Conservation (phyloP, 768 basidiomycete genomes). For the Panaeolus cyanescens region DNA sequence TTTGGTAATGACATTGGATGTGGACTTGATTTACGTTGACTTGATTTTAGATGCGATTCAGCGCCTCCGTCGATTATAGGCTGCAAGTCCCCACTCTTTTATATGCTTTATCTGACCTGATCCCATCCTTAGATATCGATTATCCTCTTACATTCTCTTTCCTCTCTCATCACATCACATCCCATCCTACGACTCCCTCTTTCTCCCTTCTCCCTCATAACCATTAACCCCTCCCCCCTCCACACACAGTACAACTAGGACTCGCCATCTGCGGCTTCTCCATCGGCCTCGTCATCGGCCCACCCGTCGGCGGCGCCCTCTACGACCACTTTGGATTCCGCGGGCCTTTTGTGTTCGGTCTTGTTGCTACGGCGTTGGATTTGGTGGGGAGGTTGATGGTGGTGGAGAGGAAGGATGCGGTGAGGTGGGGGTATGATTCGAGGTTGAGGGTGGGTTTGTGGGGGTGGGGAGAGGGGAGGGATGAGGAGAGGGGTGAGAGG, state of each 20-base stretch:
- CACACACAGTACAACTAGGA: conserved; percentile 56
- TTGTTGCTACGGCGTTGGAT: conserved; percentile 48
- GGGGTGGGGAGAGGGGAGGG: not conserved
- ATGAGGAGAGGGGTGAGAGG: not conserved
- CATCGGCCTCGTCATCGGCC: conserved; percentile 55
- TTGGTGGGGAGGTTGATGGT: conserved; percentile 55
- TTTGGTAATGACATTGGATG: too few relatives aligned
- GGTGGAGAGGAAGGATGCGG: conserved; percentile 55
- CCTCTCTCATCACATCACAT: too few relatives aligned
- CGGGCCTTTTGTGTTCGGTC: conserved; percentile 59
- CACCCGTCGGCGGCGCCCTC: conserved; percentile 57
- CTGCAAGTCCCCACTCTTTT: conserved; percentile 34
- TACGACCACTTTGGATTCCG: conserved; percentile 59
- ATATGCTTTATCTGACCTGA: not conserved
- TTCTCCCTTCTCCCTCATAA: too few relatives aligned
- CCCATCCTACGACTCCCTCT: too few relatives aligned
- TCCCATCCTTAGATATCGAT: too few relatives aligned
- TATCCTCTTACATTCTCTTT: too few relatives aligned
- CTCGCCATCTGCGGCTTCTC: conserved; percentile 61
- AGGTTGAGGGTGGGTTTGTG: conserved; percentile 9
- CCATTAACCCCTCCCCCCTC: too few relatives aligned
- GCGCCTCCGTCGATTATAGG: conserved; percentile 50
- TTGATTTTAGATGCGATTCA: conserved; percentile 49
- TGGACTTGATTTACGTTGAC: too few relatives aligned
- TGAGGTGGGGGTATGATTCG: conserved; percentile 50